These are phyloP conservation scores for Dipodascopsis uninucleata DNA, from an alignment of 805 yeast species.

Conservation along the genomic window DNA sequence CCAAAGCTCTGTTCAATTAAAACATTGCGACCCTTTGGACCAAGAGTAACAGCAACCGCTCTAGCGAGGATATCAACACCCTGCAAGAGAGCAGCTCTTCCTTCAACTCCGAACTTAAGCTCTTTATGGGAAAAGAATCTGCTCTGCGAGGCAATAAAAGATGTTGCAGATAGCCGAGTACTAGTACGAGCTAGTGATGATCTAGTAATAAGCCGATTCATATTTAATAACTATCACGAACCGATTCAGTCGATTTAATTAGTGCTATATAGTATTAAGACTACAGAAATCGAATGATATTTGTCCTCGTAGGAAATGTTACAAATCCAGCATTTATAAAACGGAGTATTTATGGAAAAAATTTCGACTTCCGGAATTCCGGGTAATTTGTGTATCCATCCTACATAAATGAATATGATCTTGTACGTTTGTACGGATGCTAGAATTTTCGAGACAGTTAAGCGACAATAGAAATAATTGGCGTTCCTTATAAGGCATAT, in stretches of 20 bases:
- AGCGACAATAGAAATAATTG: too few species aligned
- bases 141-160: constrained; percentile 8
- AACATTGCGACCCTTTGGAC: constrained; percentile 97
- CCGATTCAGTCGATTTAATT: too few species aligned
- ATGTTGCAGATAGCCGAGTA: constrained; percentile 3
- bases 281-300: too few species aligned
- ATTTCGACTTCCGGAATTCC: too few species aligned
- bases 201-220: constrained; percentile 22
- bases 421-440: constrained; percentile 11
- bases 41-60: constrained; percentile 94
- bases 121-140: constrained; percentile 63
- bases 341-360: too few species aligned
- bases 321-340: too few species aligned
- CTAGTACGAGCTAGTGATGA: constrained; percentile 5
- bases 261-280: too few species aligned
- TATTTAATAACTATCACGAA: too few species aligned
- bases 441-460: constrained; percentile 21
- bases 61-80: constrained; percentile 95
- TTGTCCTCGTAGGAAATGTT: too few species aligned
- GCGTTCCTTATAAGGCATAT: too few species aligned
- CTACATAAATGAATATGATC: constrained; percentile 2
- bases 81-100: constrained; percentile 86
- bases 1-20: constrained; percentile 95
- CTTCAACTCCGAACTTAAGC: constrained; percentile 93
- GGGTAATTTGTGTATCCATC: constrained; percentile 16